Evolutionary conservation across 371 early-diverging fungal genomes (phyloP), one percentile per base, ranked within the genome.

Genomic region (Circinella minor): DNA sequence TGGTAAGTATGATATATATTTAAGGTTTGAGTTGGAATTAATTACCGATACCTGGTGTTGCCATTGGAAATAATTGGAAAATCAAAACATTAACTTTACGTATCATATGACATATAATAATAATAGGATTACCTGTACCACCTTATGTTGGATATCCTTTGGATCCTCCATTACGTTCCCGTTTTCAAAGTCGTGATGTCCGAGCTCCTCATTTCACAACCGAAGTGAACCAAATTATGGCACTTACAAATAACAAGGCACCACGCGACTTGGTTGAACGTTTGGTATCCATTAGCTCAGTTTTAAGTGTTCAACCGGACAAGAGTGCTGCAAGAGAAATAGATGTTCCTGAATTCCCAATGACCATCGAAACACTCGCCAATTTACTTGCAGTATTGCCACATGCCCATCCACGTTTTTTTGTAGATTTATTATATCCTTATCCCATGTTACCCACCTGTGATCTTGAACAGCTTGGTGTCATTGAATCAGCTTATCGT

Each of bases 161-260:
- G 63, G 95, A 94, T 77, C 95, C 95, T 13, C 95, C 95, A 9
- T 84, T 95, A 55, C 84, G 95, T 20, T 91, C 92, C 11, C 86
- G 95, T 13, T 95, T 95, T 76, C 94, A 94, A 74, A 87, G 86
- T 60, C 82, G 89, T 61, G 89, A 89, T 72, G 78, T 90, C 61
- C 85, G 81, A 62, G 81, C 86, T 1, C 92, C 91, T 4, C 81
- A 82, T 47, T 91, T 85, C 73, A 77, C 84, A 18, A 80, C 89
- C 3, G 91, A 92, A 76, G 88, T 90, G 0, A 79, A 86, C 8
- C 84, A 83, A 63, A 78, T 84, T 48, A 74, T 86, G 59, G 65
- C 59, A 4, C 55, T 82, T 39, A 77, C 81, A 0, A 72, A 72
- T 0, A 73, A 79, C 10, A 75, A 74, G 13, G 73, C 76, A 0